Percentiles rank a stretch among this genome's conserved stretches.
Conservation (phyloP, 2,329 filamentous ascomycete genomes). For the Biscogniauxia marginata region DNA sequence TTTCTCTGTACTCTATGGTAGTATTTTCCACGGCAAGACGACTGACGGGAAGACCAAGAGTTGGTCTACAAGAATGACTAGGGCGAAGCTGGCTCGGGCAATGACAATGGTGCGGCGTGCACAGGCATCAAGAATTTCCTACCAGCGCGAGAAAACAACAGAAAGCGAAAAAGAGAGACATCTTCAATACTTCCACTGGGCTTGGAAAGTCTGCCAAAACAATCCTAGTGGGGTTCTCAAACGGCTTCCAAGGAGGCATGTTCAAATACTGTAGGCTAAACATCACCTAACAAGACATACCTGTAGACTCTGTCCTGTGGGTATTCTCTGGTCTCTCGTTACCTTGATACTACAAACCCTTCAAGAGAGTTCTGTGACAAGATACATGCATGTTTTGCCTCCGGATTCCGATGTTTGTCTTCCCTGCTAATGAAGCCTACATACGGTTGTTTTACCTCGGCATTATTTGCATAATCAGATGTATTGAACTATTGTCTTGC, state of each 20-base stretch:
- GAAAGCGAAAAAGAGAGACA: not conserved
- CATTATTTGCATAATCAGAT: too few species aligned
- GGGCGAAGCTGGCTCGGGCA: not conserved
- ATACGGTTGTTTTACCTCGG: too few species aligned
- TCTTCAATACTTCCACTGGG: not conserved
- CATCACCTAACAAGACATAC: not conserved
- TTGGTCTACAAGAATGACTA: constrained; percentile 2
- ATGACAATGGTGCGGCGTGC: constrained; percentile 4
- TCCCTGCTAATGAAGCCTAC: not conserved
- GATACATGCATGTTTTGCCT: not conserved
- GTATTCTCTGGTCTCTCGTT: not conserved
- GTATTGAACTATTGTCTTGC: too few species aligned
- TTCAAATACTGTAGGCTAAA: not conserved
- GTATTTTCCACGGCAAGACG: constrained; percentile 1
- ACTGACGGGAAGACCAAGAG: not conserved
- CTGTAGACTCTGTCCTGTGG: not conserved
- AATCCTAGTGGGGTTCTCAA: not conserved
- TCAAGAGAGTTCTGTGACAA: not conserved
- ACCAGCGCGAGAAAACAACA: not conserved
- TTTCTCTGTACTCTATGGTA: constrained; percentile 13
- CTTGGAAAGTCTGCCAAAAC: not conserved
- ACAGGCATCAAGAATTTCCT: not conserved
- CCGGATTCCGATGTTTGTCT: too few species aligned
- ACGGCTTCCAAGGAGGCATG: too few species aligned
- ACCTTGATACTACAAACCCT: not conserved